Base-by-base conservation (phyloP, 108 stramenopile genomes). In the Nitzschia inconspicua region DNA sequence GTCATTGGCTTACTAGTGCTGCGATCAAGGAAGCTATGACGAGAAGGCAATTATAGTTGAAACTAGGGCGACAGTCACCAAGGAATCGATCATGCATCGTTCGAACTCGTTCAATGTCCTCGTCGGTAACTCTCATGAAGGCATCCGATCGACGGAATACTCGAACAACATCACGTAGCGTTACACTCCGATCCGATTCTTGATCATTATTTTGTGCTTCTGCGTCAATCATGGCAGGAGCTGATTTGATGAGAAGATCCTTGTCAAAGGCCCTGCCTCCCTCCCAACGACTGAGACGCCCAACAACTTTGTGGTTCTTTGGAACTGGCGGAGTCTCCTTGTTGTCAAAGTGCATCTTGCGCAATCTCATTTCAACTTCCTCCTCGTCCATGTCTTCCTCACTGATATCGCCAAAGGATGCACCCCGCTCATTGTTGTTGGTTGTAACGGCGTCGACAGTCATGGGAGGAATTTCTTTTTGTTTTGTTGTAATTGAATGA, bases 21-120 rank as follows among this genome's bases (percentile, higher is more conserved):
- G 92, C 93, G 55, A 93, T 49, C 8, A 89, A 65, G 11, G 71
- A 68, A 7, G 91, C 89, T 14, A 93, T 72, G 25, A 86, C 37
- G 0, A 91, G 57, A 5, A 95, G 37, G 8, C 57, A 57, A 47
- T 75, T 73, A 53, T 70, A 81, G 47, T 81, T 74, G 53, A 66
- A 66, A 18, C 11, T 40, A 18, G 57, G 50, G 4, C 50, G 34
- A 25, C 36, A 14, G 9, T 55, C 65, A 28, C 55, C 65, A 3
- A 32, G n/a, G 59, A 81, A 76, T 26, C 28, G 47, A 16, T 57
- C 56, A 35, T 66, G 56, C 65, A 66, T 66, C 4, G 19, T 3
- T 35, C 55, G 43, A 10, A 57, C 36, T 18, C 65, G 65, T 20
- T 50, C 26, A 28, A 66, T 57, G 30, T 66, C 54, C 57, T 66